These are phyloP conservation scores for Candida vartiovaarae DNA, from an alignment of 805 yeast genomes.

Conservation along the genomic window DNA sequence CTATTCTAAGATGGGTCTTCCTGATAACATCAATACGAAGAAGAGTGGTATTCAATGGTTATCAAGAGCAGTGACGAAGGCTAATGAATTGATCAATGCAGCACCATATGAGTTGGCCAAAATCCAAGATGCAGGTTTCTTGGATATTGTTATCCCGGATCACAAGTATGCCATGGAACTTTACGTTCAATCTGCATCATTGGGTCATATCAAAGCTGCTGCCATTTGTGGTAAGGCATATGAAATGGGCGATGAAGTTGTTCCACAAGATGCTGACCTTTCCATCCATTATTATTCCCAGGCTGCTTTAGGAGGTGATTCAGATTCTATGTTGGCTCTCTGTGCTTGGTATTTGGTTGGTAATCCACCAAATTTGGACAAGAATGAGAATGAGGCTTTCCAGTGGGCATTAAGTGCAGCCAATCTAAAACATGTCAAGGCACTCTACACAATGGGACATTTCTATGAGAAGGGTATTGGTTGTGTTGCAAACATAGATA, in stretches of 20 bases:
- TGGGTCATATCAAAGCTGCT: conserved; percentile 79
- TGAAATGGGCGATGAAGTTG: conserved; percentile 60
- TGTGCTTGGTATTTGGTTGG: conserved; percentile 98
- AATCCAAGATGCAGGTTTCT: conserved; percentile 76
- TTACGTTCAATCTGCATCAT: conserved; percentile 80
- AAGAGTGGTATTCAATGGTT: conserved; percentile 92
- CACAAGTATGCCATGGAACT: conserved; percentile 76
- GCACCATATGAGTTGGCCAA: conserved; percentile 92
- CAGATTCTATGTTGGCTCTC: conserved; percentile 84
- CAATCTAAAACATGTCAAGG: conserved; percentile 62
- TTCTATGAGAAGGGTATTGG: conserved; percentile 88
- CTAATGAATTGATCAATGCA: conserved; percentile 79
- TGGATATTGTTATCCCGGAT: conserved; percentile 83
- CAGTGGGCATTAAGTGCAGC: conserved; percentile 95
- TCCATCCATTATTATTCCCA: conserved; percentile 90
- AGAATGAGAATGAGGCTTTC: conserved; percentile 79
- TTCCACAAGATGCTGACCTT: conserved; percentile 73
- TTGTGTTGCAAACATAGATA: conserved; percentile 47
- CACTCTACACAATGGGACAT: conserved; percentile 78
- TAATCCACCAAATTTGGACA: conserved; percentile 70
- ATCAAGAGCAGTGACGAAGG: conserved; percentile 75
- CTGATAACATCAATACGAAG: conserved; percentile 59
- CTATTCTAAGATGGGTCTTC: conserved; percentile 77
- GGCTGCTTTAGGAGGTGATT: conserved; percentile 84
- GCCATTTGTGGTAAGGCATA: conserved; percentile 75